Base-by-base conservation (phyloP, 225 moss, liverwort and hornwort genomes). In the Straminergon stramineum region DNA sequence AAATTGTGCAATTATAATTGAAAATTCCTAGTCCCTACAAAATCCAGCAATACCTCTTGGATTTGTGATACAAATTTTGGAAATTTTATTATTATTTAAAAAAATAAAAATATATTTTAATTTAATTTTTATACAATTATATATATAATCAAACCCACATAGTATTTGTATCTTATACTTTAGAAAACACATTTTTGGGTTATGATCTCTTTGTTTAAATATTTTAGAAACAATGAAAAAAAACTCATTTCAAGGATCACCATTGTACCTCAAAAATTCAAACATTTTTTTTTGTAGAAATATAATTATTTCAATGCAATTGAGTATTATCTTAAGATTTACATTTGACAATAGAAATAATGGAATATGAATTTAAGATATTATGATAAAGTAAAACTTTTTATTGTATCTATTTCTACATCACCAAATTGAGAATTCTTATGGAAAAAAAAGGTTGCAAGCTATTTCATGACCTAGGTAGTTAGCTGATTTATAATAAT, bases 341-440 rank as follows among this genome's bases (percentile, higher is more conserved):
- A 39, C 39, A 79, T 56, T 30, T 22, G 43, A 10, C 31, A 43
- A 31, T 37, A 34, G 3, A 48, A 82, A 19, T 37, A 26, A 52
- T 48, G 4, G 1, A 34, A 52, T 17, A 51, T 35, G 17, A 66
- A 51, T 51, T 35, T 17, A 85, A 17, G 0, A 45, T 10, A 45
- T 34, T 60, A 4, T 7, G 18, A 26, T 52, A 8, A 9, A 48
- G 5, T 74, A 6, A 30, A 31, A 34, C 2, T 45, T 5, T 35
- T 0, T 18, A 17, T 7, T 17, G 7, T 26, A 58, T 7, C 5
- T 39, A 27, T 57, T 0, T 11, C 1, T 0, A 15, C 0, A 9
- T n/a, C 2, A n/a, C 6, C 6, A 61, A 43, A 31, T 62, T 62
- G 1, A 62, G 0, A 22, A 70, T 79, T 41, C 2, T 14, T 13